Evolutionary conservation across 352 stramenopile genomes (phyloP), one percentile per base, ranked within the genome.

Genomic region (Phytopythium delawarense): DNA sequence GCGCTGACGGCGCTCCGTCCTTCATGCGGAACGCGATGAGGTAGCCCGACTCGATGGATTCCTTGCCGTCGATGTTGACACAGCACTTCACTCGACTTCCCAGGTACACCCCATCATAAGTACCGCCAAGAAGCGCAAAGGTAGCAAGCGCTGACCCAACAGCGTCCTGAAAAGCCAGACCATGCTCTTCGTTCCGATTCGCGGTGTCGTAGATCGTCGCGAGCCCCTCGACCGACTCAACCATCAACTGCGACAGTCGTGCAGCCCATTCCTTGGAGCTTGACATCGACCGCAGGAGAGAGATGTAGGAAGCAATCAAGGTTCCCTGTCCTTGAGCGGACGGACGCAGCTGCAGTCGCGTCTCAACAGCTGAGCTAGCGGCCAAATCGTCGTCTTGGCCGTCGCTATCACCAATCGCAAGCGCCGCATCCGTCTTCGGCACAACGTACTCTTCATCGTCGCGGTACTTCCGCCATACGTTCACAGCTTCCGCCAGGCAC

Each of bases 61-160:
- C 82, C 61, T 88, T 93, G 2, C 71, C 78, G 37, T 93, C 81
- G 28, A 91, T 82, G 20, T 79, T 92, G 30, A 89, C 82, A 52
- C 79, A 87, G 57, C 81, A 91, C 12, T 75, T 84, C 2, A 92
- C 79, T n/a, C 82, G 72, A 12, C 74, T 78, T 52, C 81, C 79
- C 18, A 91, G 64, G 51, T 67, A 73, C 15, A 76, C 66, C 20
- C 79, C 79, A 30, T 70, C 57, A 34, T 87, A 88, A 13, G 28
- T 77, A 32, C 84, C 84, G 54, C 84, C 84, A 23, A 90, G 67
- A 16, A 94, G 40, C 5, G 70, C 65, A 46, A 89, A 70, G 3
- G 72, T 75, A 20, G 81, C 82, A 32, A 83, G 57, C 20, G 69
- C 63, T 34, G 45, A 30, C 12, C 62, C 71, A 45, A 82, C 42